Percentiles rank a stretch among this genome's conserved stretches.
Conservation (phyloP, 257 asterid genomes). For the Plantago major region DNA sequence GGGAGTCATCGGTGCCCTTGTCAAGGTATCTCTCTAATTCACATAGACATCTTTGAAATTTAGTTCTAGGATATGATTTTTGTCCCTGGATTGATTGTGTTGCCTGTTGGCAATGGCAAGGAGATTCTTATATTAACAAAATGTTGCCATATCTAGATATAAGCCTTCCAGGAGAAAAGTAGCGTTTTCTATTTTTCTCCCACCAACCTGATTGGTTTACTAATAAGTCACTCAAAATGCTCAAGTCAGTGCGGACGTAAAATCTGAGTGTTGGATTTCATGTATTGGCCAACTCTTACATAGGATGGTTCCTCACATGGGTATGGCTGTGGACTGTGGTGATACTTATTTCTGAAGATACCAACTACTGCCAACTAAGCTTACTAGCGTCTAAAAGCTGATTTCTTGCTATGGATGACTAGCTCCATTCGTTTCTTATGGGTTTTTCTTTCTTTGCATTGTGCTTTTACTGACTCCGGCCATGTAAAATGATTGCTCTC, state of each 20-base stretch:
- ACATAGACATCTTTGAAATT: neutral
- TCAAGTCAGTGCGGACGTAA: too few species aligned
- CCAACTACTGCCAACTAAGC: neutral
- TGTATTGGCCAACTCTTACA: too few species aligned
- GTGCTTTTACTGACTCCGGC: too few species aligned
- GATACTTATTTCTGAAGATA: conserved; percentile 1
- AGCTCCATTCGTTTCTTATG: neutral
- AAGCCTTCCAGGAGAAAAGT: neutral
- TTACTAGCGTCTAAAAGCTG: conserved; percentile 1
- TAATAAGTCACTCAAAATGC: too few species aligned
- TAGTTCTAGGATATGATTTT: neutral
- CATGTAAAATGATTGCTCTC: too few species aligned
- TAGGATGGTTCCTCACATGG: neutral
- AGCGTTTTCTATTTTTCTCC: too few species aligned
- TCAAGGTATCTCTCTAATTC: conserved; percentile 31
- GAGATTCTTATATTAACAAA: neutral
- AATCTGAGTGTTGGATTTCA: too few species aligned
- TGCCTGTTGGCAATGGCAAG: neutral
- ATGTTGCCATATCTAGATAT: too few species aligned
- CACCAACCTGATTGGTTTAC: too few species aligned
- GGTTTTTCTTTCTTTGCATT: too few species aligned
- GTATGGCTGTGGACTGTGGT: neutral
- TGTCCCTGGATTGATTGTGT: neutral
- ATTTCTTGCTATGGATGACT: neutral
- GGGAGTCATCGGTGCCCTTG: conserved; percentile 41